These are phyloP conservation scores for Oxytropis ochrocephala DNA, from an alignment of 306 rosid genomes.

Conservation along the genomic window DNA sequence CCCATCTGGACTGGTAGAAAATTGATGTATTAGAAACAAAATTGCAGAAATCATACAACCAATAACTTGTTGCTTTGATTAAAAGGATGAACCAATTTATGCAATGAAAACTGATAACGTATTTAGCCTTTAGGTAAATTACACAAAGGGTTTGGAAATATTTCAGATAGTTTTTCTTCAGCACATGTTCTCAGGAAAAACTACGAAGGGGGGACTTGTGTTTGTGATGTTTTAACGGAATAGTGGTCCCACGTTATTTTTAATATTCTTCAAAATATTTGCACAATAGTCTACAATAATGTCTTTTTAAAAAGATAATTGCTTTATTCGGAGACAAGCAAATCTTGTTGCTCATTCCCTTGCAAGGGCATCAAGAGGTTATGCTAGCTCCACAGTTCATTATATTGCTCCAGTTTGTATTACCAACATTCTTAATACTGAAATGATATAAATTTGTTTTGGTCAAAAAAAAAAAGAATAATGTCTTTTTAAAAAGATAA, in stretches of 20 bases:
- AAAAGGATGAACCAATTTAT: background rate
- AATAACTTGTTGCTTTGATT: background rate
- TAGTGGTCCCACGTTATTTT: background rate
- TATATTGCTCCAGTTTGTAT: no score
- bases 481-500: no score
- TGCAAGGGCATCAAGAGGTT: no score
- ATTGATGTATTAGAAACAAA: slow-evolving; percentile 22
- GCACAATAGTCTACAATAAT: background rate
- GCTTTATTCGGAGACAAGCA: no score
- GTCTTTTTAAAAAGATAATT: background rate
- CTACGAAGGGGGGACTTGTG: background rate
- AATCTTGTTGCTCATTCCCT: no score
- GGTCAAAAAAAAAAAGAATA: no score
- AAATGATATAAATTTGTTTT: no score
- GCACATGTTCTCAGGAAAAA: background rate
- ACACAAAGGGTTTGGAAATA: background rate
- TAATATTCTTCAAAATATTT: slow-evolving; percentile 7
- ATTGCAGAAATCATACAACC: slow-evolving; percentile 6
- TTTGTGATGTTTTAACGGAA: background rate
- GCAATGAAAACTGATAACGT: background rate
- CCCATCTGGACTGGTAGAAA: slow-evolving; percentile 85
- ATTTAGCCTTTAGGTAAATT: background rate
- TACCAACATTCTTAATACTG: no score
- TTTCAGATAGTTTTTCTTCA: slow-evolving; percentile 1
- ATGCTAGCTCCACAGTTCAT: no score